phyloP scores from a whole-genome alignment of 495 filamentous ascomycete species.

The Cryomyces minteri region DNA sequence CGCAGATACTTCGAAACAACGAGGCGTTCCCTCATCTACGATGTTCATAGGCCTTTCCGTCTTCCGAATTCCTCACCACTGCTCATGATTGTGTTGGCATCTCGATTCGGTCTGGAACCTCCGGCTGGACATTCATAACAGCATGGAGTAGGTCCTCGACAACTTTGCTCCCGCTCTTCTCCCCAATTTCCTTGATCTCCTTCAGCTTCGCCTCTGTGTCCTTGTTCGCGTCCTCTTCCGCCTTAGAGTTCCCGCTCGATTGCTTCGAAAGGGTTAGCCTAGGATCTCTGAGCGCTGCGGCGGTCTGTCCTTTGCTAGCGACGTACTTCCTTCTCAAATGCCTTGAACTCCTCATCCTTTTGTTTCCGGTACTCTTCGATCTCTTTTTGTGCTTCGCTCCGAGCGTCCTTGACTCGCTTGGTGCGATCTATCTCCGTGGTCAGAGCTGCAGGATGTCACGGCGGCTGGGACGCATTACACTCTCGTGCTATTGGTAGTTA shows the following conservation, averaged over 20 bases:
- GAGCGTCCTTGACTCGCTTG: conserved; percentile 89
- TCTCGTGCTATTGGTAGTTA: conserved; percentile 39
- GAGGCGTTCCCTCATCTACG: too few relatives aligned
- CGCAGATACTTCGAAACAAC: too few relatives aligned
- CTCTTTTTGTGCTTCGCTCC: conserved; percentile 89
- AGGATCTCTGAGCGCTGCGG: background rate
- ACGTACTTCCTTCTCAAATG: conserved; percentile 75
- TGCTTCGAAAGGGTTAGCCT: conserved; percentile 31
- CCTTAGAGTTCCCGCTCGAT: conserved; percentile 69
- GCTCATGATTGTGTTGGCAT: too few relatives aligned
- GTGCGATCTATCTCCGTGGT: conserved; percentile 54
- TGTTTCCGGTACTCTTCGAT: conserved; percentile 83
- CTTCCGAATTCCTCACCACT: too few relatives aligned
- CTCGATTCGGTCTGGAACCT: conserved; percentile 32
- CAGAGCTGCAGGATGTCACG: background rate
- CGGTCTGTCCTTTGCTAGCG: background rate
- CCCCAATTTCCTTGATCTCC: conserved; percentile 63
- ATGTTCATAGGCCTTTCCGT: too few relatives aligned
- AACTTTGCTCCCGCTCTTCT: conserved; percentile 61
- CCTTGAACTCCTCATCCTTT: conserved; percentile 90
- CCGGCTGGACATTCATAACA: conserved; percentile 60
- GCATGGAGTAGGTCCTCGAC: conserved; percentile 61
- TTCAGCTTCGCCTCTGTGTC: conserved; percentile 65
- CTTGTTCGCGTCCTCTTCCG: conserved; percentile 68
- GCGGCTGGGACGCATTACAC: conserved; percentile 31